Percentiles rank a stretch among this genome's conserved stretches.
Evolutionary conservation across 257 asterid species (phyloP).

Genomic region (Solanum chaucha): DNA sequence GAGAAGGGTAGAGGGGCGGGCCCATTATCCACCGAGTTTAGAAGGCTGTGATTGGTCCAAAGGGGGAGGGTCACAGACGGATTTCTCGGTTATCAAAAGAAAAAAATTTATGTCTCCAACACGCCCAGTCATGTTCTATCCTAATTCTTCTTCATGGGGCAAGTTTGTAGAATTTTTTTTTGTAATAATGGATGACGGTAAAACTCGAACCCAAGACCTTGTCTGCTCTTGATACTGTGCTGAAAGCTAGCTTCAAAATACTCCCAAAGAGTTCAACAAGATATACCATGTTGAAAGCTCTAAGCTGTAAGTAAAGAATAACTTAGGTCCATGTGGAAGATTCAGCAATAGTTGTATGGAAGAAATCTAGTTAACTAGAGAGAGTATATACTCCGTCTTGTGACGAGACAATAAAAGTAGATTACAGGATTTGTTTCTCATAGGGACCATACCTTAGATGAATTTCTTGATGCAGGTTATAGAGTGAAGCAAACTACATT

Average conservation of each 20-base stretch:
- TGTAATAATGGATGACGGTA: background rate
- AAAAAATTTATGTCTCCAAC: background rate
- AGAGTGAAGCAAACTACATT: background rate
- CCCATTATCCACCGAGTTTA: too few relatives aligned
- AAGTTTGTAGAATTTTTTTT: background rate
- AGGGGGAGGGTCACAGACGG: too few relatives aligned
- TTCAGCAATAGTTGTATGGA: background rate
- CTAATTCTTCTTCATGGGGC: background rate
- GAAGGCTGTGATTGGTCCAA: too few relatives aligned
- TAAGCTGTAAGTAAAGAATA: background rate
- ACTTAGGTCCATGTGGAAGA: background rate
- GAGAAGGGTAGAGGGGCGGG: too few relatives aligned
- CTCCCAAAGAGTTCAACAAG: background rate
- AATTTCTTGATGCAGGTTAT: slow-evolving; percentile 1
- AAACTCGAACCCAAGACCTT: background rate
- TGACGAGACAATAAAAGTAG: background rate
- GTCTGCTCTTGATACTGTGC: background rate
- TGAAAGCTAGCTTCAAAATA: background rate
- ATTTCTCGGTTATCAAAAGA: too few relatives aligned
- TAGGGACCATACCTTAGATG: background rate
- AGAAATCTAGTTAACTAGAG: background rate
- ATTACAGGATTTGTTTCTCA: background rate
- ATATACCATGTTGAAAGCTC: background rate
- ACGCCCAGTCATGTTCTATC: background rate
- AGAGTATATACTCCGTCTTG: background rate